Evolutionary conservation across 345 rosid genomes (phyloP).

Genomic region (Acer saccharum): DNA sequence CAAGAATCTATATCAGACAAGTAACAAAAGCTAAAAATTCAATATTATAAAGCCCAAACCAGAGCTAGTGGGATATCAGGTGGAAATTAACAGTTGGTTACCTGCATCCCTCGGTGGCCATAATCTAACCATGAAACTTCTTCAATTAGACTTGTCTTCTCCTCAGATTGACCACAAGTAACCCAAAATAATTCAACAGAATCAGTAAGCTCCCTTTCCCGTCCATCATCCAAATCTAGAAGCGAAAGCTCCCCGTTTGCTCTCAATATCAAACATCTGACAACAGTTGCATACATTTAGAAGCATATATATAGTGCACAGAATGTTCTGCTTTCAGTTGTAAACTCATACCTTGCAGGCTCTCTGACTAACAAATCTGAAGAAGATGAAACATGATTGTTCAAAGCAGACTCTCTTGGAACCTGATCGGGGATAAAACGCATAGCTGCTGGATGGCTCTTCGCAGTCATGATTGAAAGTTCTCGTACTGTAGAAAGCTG

Average conservation of each 20-base stretch:
- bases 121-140: constrained; percentile 99
- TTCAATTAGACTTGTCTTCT: constrained; percentile 81
- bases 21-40: constrained; percentile 22
- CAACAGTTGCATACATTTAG: constrained; percentile 35
- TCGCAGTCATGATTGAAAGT: constrained; percentile 98
- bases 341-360: constrained; percentile 74
- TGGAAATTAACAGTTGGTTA: constrained; percentile 33
- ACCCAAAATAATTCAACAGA: constrained; percentile 99
- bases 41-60: neutral
- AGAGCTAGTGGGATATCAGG: constrained; percentile 9
- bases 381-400: constrained; percentile 47
- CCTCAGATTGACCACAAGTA: constrained; percentile 93
- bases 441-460: constrained; percentile 99
- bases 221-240: constrained; percentile 96
- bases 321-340: constrained; percentile 18
- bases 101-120: constrained; percentile 99
- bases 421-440: constrained; percentile 92
- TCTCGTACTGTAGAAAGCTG: constrained; percentile 99
- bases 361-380: constrained; percentile 56
- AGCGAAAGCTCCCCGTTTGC: constrained; percentile 94
- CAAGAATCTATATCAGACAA: constrained; percentile 48
- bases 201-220: constrained; percentile 93
- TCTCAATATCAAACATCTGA: constrained; percentile 90
- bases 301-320: constrained; percentile 21
- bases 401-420: constrained; percentile 49